Conservation (phyloP, 441 rosid genomes). For the Jatropha podagrica region DNA sequence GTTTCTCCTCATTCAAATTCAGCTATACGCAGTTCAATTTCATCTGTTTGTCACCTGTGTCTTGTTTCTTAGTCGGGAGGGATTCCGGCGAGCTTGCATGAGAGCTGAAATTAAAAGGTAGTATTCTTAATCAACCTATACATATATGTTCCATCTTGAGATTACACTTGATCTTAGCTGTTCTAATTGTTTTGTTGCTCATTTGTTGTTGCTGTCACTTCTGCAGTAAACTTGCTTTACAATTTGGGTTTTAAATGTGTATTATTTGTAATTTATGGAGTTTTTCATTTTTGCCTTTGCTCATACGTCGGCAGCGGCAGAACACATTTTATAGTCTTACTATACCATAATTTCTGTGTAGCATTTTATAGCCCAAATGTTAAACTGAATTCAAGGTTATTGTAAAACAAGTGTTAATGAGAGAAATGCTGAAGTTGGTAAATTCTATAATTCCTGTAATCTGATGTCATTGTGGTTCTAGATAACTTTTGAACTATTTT, state of each 20-base stretch:
- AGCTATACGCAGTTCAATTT: slow-evolving; percentile 88
- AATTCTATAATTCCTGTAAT: not conserved
- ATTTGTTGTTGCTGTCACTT: not conserved
- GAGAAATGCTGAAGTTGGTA: not conserved
- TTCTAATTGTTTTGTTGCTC: not conserved
- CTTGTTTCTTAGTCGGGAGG: slow-evolving; percentile 92
- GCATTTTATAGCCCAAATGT: not conserved
- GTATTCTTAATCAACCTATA: not conserved
- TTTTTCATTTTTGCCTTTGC: not conserved
- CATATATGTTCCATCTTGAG: not conserved
- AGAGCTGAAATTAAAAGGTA: slow-evolving; percentile 75
- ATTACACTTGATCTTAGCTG: not conserved
- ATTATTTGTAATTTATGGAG: not conserved
- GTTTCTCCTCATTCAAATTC: slow-evolving; percentile 25
- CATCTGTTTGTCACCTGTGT: slow-evolving; percentile 89
- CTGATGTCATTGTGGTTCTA: not conserved
- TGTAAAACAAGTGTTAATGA: not conserved
- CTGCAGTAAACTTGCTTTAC: not conserved
- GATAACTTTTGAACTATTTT: not conserved
- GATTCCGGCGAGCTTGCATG: slow-evolving; percentile 93
- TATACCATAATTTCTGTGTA: not conserved
- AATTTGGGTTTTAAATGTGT: not conserved
- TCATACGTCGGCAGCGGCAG: not conserved
- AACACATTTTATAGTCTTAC: not conserved
- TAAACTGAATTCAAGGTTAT: not conserved